These are phyloP conservation scores for Aspergillus cavernicola DNA, from an alignment of 495 filamentous ascomycete genomes.

Conservation along the genomic window DNA sequence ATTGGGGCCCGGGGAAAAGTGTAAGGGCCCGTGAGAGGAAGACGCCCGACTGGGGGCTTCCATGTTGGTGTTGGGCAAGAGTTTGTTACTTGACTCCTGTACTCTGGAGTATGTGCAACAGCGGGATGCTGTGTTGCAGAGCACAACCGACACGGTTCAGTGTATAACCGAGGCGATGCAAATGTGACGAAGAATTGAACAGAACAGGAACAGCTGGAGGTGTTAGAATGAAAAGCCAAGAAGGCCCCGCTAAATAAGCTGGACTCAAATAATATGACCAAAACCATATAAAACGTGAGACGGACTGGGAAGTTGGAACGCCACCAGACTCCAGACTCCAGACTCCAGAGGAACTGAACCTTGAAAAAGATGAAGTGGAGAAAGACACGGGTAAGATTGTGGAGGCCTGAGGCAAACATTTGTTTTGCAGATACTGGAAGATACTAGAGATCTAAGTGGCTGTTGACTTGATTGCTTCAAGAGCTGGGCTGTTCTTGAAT, in stretches of 20 bases:
- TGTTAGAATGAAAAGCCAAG: too few species aligned
- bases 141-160: too few species aligned
- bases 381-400: neutral
- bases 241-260: neutral
- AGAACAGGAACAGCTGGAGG: too few species aligned
- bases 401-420: neutral
- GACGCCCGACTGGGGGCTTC: neutral
- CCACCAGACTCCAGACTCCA: too few species aligned
- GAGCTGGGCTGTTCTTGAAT: too few species aligned
- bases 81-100: neutral
- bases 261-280: neutral
- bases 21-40: slow-evolving; percentile 22
- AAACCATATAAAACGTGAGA: neutral
- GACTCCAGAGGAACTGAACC: too few species aligned
- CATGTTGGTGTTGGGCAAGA: slow-evolving; percentile 2
- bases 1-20: slow-evolving; percentile 22
- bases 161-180: neutral
- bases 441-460: too few species aligned
- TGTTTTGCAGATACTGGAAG: too few species aligned
- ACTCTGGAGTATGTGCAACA: too few species aligned
- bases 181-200: neutral
- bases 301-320: neutral
- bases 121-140: neutral
- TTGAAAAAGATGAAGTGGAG: neutral
- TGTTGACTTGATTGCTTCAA: neutral